A percentile compares a stretch with the other conserved stretches of the same genome.
These are phyloP conservation scores for Fusarium solani-melongenae DNA, from an alignment of 2,329 filamentous ascomycete species.

Conservation along the genomic window DNA sequence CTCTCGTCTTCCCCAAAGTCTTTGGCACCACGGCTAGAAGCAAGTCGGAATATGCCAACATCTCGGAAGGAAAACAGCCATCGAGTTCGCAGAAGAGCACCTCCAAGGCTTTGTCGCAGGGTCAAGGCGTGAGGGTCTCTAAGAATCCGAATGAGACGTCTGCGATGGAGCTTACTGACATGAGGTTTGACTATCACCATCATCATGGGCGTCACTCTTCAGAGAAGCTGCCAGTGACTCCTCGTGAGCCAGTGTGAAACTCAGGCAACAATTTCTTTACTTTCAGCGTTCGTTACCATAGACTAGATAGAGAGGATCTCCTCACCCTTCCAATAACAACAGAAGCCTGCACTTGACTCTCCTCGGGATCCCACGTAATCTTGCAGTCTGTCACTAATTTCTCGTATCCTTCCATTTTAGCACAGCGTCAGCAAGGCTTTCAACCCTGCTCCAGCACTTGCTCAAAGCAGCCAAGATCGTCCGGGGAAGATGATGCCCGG, in stretches of 20 bases:
- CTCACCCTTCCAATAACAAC: not conserved
- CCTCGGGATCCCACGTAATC: not conserved
- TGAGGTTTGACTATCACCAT: not conserved
- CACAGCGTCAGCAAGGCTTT: not conserved
- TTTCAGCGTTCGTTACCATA: not conserved
- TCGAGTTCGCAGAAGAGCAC: not conserved
- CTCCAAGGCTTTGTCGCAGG: not conserved
- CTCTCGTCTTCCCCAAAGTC: constrained; percentile 28
- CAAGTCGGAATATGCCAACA: constrained; percentile 27
- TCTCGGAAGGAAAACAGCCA: not conserved
- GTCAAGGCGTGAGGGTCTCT: not conserved
- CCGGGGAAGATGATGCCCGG: not conserved
- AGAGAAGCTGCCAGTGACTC: constrained; percentile 3
- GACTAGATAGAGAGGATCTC: not conserved
- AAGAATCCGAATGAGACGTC: not conserved
- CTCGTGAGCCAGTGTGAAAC: constrained; percentile 8
- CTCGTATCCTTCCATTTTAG: not conserved
- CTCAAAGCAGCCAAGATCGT: not conserved
- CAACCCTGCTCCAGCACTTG: not conserved
- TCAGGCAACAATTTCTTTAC: not conserved
- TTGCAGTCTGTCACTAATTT: not conserved
- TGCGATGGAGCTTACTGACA: constrained; percentile 7
- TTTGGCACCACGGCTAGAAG: constrained; percentile 19
- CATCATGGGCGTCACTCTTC: not conserved
- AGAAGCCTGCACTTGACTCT: not conserved